Base-by-base conservation (phyloP, 176 grass and related monocot genomes). In the Oryza officinalis region DNA sequence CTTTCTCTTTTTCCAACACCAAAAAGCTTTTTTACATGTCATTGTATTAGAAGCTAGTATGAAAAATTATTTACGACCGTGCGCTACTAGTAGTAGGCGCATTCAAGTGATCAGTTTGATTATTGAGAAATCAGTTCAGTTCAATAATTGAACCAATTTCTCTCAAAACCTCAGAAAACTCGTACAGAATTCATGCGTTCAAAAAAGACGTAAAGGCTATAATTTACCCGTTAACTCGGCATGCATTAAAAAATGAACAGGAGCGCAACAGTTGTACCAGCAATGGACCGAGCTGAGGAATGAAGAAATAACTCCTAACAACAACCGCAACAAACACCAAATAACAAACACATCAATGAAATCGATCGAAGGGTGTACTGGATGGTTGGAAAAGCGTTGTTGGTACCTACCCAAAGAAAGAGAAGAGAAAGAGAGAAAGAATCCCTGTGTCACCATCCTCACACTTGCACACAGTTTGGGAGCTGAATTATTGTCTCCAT, bases 271-370 rank as follows among this genome's bases (percentile, higher is more conserved):
- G 67, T 10, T 81, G n/a, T 18, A n/a, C 28, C 68, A 47, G 28
- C 10, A n/a, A 13, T 45, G 68, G 45, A 30, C 31, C 17, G 12
- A 18, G 20, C 31, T 12, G 12, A 18, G 20, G 32, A 28, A 26
- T 22, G 2, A 65, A 54, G 12, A 74, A 70, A 85, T 45, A 65
- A 59, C 41, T 66, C 50, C 26, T n/a, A 50, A 8, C 31, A 81
- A 80, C 81, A 44, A 66, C 80, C 41, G 13, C 64, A 85, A 67
- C 78, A 72, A 86, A 77, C 88, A 86, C 77, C 72, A 43, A 12
- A 81, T 18, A 72, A 69, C 72, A 71, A 89, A 30, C 83, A 72
- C 41, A 8, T 52, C 41, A 65, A 85, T 72, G 72, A 82, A 49
- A 66, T 72, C 33, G 69, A 61, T 52, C 69, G 32, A 65, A 13